Conservation (phyloP, 768 basidiomycete species). For the Sarcomyxa edulis region DNA sequence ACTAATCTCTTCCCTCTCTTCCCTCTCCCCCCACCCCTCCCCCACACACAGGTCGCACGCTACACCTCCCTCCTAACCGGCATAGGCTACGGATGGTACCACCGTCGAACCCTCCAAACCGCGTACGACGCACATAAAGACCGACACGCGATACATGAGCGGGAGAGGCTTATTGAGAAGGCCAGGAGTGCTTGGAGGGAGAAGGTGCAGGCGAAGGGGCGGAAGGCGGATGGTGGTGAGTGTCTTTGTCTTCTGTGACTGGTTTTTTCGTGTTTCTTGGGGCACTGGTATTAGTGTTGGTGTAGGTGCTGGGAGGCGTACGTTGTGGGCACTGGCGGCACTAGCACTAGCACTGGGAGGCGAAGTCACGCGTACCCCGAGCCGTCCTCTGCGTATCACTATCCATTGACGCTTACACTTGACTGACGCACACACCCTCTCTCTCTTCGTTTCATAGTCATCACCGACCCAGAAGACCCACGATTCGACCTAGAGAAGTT, state of each 20-base stretch:
- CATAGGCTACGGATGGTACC: constrained; percentile 86
- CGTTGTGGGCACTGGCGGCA: no score
- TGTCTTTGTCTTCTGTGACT: constrained; percentile 12
- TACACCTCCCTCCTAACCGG: constrained; percentile 88
- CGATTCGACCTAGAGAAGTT: constrained; percentile 95
- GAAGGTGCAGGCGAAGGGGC: constrained; percentile 60
- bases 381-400: no score
- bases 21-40: constrained; percentile 1
- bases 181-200: constrained; percentile 90
- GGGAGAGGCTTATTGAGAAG: constrained; percentile 74
- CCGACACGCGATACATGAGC: constrained; percentile 64
- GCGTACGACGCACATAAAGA: constrained; percentile 73
- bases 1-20: constrained; percentile 4
- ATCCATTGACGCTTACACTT: constrained; percentile 9
- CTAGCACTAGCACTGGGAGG: no score
- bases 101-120: constrained; percentile 85
- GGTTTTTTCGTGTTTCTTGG: constrained; percentile 3
- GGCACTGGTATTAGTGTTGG: no score
- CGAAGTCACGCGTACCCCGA: no score
- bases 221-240: constrained; percentile 54
- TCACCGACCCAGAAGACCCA: constrained; percentile 93
- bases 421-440: not conserved
- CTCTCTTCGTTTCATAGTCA: constrained; percentile 61
- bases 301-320: no score
- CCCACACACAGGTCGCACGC: constrained; percentile 84